Evolutionary conservation across 768 basidiomycete species (phyloP).

Genomic region (Suillus clintonianus): DNA sequence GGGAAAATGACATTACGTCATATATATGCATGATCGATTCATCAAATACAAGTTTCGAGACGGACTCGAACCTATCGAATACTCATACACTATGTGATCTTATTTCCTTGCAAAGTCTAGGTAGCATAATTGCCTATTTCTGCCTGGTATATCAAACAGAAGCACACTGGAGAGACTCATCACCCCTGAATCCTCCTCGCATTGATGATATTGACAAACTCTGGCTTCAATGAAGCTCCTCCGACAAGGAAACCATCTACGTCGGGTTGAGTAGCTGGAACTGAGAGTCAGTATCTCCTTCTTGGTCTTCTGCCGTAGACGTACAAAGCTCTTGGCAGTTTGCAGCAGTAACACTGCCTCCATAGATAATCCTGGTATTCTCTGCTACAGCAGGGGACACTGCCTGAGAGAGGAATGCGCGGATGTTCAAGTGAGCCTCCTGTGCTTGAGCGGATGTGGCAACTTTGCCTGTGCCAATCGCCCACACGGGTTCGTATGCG

Average conservation of each 20-base stretch:
- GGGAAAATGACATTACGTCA: background rate
- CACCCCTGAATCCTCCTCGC: constrained; percentile 38
- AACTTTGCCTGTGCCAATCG: constrained; percentile 97
- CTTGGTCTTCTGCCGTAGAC: constrained; percentile 26
- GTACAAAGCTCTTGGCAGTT: constrained; percentile 88
- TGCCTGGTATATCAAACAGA: background rate
- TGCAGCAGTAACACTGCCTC: constrained; percentile 88
- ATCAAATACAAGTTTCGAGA: background rate
- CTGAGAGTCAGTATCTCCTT: background rate
- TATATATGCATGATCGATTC: background rate
- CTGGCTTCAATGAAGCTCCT: constrained; percentile 96
- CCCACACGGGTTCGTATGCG: constrained; percentile 98
- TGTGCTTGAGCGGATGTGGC: constrained; percentile 93
- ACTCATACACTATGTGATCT: background rate
- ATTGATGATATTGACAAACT: constrained; percentile 92
- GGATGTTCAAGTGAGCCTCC: constrained; percentile 84
- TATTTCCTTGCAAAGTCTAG: background rate
- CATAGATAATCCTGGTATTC: constrained; percentile 87
- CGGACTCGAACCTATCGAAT: background rate
- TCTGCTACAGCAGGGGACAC: constrained; percentile 74
- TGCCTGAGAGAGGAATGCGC: constrained; percentile 64
- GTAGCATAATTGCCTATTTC: background rate
- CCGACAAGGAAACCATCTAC: constrained; percentile 99
- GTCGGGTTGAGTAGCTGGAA: constrained; percentile 70
- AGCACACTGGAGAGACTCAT: background rate